Evolutionary conservation across 768 basidiomycete species (phyloP).

Genomic region (Aureoboletus auriporus): DNA sequence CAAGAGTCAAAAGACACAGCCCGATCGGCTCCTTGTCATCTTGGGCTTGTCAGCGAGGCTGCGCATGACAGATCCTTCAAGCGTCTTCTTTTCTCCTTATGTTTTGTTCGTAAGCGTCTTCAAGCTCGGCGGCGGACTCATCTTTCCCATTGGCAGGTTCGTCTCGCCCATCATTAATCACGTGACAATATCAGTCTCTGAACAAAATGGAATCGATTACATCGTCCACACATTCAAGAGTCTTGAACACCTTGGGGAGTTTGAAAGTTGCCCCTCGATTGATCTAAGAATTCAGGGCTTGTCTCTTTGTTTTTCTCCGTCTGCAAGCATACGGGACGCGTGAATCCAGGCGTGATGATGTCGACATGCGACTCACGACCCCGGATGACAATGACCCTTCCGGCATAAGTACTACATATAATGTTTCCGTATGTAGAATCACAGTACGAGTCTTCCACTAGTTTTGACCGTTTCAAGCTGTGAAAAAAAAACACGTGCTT

Average conservation of each 20-base stretch:
- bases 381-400: background rate
- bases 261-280: too few relatives aligned
- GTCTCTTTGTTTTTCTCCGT: too few relatives aligned
- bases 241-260: too few relatives aligned
- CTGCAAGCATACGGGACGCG: too few relatives aligned
- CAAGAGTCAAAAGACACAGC: slow-evolving; percentile 4
- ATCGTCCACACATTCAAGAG: background rate
- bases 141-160: too few relatives aligned
- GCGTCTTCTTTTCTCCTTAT: background rate
- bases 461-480: background rate
- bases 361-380: too few relatives aligned
- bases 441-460: background rate
- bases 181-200: too few relatives aligned
- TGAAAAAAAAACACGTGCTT: background rate
- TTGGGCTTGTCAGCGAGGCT: background rate
- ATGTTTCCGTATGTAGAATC: background rate
- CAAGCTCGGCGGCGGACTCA: too few relatives aligned
- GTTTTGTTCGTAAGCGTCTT: background rate
- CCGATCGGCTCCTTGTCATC: background rate
- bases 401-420: background rate
- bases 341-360: too few relatives aligned
- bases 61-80: background rate
- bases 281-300: too few relatives aligned
- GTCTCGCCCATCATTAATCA: background rate
- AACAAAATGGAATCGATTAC: background rate